phyloP scores from a whole-genome alignment of 2,329 filamentous ascomycete species.

The Phialophora chinensis region DNA sequence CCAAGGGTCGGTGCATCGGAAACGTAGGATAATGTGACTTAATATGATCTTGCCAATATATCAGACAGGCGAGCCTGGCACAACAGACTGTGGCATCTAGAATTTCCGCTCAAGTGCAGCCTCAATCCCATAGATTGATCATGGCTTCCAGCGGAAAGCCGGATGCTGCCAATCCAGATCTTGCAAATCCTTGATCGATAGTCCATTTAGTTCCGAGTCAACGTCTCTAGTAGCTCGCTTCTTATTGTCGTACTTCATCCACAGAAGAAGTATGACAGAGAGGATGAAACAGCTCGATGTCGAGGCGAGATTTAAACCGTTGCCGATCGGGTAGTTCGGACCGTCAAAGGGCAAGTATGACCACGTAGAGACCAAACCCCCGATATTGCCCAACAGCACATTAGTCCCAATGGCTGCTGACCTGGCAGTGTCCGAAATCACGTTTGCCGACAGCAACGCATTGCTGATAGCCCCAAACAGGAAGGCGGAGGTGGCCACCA shows the following conservation, averaged over 20 bases:
- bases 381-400: constrained; percentile 76
- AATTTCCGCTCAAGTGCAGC: background rate
- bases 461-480: constrained; percentile 69
- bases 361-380: constrained; percentile 71
- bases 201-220: constrained; percentile 61
- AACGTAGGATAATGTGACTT: background rate
- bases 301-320: constrained; percentile 71
- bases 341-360: constrained; percentile 67
- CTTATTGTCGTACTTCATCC: constrained; percentile 69
- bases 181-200: constrained; percentile 61
- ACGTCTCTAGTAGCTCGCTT: constrained; percentile 60
- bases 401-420: constrained; percentile 69
- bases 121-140: background rate
- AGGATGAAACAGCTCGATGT: constrained; percentile 61
- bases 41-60: background rate
- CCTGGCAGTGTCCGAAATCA: constrained; percentile 72
- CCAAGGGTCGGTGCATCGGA: background rate
- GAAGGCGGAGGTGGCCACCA: constrained; percentile 70
- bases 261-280: constrained; percentile 58
- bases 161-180: constrained; percentile 72
- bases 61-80: background rate
- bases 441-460: constrained; percentile 71
- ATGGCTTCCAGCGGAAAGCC: constrained; percentile 65
- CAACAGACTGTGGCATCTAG: background rate
- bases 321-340: constrained; percentile 72